Evolutionary conservation across 148 eudicot species (phyloP).

Genomic region (Rhododendron williamsianum): DNA sequence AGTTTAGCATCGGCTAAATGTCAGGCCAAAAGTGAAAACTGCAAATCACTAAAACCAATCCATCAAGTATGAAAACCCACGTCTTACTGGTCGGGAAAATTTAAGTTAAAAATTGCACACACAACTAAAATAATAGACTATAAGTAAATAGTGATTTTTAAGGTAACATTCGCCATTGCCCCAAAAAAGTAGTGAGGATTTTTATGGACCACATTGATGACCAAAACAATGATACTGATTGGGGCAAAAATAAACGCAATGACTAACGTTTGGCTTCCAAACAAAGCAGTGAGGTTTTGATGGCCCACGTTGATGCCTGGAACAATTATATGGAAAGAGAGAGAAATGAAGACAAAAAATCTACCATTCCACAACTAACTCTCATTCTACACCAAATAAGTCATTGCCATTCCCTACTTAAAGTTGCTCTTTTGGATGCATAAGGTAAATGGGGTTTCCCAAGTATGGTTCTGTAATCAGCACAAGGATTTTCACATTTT

Average conservation of each 20-base stretch:
- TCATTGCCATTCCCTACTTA: not conserved
- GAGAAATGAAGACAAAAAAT: not conserved
- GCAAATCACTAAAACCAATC: not conserved
- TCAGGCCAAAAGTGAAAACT: not conserved
- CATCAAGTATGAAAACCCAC: not conserved
- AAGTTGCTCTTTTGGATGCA: not conserved
- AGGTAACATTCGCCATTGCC: not conserved
- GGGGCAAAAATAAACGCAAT: not conserved
- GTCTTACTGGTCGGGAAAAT: too few species aligned
- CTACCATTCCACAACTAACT: conserved; percentile 11
- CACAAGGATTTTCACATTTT: not conserved
- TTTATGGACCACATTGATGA: not conserved
- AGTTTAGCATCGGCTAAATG: not conserved
- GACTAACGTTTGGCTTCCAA: not conserved
- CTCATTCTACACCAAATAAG: not conserved
- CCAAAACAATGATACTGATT: not conserved
- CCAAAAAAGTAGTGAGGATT: not conserved
- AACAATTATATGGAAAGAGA: not conserved
- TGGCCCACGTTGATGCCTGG: not conserved
- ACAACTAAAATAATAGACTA: not conserved
- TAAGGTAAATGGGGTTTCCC: not conserved
- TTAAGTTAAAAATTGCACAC: too few species aligned
- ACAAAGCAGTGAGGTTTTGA: not conserved
- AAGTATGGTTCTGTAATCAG: not conserved
- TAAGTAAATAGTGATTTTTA: not conserved